Conservation (phyloP, 1,139 yeast genomes). For the Candida tetrigidarum region DNA sequence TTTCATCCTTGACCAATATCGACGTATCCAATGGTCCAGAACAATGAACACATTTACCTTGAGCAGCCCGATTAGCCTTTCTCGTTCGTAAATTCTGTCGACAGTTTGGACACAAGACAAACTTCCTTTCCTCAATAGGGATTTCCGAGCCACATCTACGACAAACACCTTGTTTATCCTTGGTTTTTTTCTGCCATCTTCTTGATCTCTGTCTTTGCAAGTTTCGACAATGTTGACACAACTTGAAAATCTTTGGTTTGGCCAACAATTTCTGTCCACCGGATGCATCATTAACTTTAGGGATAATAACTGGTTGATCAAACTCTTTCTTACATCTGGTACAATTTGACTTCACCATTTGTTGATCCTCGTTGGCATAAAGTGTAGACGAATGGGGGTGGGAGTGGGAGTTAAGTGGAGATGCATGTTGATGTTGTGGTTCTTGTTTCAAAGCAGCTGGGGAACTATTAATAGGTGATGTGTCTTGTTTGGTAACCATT, state of each 20-base stretch:
- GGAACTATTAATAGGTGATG: constrained; percentile 10
- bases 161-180: constrained; percentile 64
- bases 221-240: constrained; percentile 67
- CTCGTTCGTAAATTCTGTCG: constrained; percentile 56
- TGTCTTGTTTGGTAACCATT: constrained; percentile 23
- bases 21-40: constrained; percentile 60
- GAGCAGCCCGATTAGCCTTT: constrained; percentile 61
- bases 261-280: constrained; percentile 31
- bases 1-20: constrained; percentile 29
- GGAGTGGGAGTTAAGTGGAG: neutral
- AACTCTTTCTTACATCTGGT: constrained; percentile 65
- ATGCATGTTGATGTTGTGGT: constrained; percentile 2
- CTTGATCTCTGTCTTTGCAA: constrained; percentile 64
- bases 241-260: constrained; percentile 54
- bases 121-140: constrained; percentile 52
- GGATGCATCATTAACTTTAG: constrained; percentile 27
- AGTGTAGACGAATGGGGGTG: neutral
- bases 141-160: constrained; percentile 63
- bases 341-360: constrained; percentile 36
- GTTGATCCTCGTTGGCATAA: constrained; percentile 14
- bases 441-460: neutral
- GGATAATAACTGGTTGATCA: constrained; percentile 47
- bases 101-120: constrained; percentile 63
- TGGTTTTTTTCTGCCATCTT: constrained; percentile 67
- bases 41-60: constrained; percentile 71